phyloP scores from a whole-genome alignment of 495 filamentous ascomycete genomes.

The Massariosphaeria phaeospora region DNA sequence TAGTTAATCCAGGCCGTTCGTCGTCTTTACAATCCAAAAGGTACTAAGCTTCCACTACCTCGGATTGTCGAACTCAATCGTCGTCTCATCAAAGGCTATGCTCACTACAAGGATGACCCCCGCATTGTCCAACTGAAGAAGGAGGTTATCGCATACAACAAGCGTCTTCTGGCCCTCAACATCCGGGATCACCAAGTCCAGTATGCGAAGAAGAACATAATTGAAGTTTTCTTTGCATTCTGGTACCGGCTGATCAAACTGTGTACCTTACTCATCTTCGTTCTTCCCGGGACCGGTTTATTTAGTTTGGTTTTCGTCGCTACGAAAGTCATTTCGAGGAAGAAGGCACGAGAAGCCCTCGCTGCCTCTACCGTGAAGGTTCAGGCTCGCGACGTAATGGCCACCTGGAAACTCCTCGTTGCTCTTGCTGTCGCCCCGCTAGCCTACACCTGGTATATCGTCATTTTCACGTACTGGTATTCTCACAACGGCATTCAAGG shows the following conservation, averaged over 20 bases:
- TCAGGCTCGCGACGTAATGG: constrained; percentile 90
- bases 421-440: constrained; percentile 81
- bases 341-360: constrained; percentile 84
- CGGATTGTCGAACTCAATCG: constrained; percentile 96
- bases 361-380: constrained; percentile 92
- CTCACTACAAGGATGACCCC: constrained; percentile 84
- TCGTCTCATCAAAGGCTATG: constrained; percentile 86
- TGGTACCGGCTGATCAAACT: constrained; percentile 78
- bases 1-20: constrained; percentile 87
- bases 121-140: constrained; percentile 75
- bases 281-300: constrained; percentile 78
- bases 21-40: constrained; percentile 85
- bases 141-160: constrained; percentile 81
- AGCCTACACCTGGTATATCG: constrained; percentile 76
- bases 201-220: constrained; percentile 76
- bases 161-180: constrained; percentile 74
- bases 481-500: constrained; percentile 77
- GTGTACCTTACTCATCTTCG: constrained; percentile 66
- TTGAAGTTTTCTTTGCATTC: constrained; percentile 68
- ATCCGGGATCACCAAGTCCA: constrained; percentile 94
- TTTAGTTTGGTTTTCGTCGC: constrained; percentile 90
- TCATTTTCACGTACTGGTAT: constrained; percentile 68
- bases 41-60: constrained; percentile 89
- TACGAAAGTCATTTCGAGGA: constrained; percentile 81
- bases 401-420: constrained; percentile 96